phyloP scores from a whole-genome alignment of 2,329 filamentous ascomycete species.

The Penicillium sp. region DNA sequence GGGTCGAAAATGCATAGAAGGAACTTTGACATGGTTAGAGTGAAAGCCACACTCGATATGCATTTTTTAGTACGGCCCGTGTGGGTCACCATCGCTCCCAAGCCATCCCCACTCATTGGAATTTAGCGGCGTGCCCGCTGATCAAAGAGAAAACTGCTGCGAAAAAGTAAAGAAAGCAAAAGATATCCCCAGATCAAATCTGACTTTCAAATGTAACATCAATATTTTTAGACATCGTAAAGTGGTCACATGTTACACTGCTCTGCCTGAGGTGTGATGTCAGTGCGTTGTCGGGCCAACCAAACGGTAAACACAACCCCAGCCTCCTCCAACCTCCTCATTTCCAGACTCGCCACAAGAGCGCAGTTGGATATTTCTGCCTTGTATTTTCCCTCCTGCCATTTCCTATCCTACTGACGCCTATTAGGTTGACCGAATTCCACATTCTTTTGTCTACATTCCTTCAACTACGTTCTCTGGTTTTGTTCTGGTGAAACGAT shows the following conservation, averaged over 20 bases:
- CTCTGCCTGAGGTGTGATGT: neutral
- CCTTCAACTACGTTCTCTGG: conserved; percentile 4
- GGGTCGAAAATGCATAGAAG: no score
- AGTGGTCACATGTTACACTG: neutral
- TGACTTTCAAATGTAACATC: no score
- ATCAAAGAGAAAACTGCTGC: neutral
- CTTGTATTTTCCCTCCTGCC: conserved; percentile 10
- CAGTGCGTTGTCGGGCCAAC: conserved; percentile 13
- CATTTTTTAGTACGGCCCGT: neutral
- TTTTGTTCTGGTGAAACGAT: conserved; percentile 13
- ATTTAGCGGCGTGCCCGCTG: neutral
- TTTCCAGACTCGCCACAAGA: conserved; percentile 22
- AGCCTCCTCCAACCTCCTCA: conserved; percentile 42
- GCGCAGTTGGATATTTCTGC: conserved; percentile 6
- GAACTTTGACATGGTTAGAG: neutral
- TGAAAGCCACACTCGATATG: neutral
- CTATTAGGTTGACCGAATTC: conserved; percentile 2
- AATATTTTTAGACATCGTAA: neutral
- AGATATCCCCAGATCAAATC: neutral
- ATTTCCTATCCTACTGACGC: conserved; percentile 9
- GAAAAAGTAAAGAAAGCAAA: neutral
- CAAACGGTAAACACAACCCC: conserved; percentile 31
- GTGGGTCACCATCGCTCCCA: neutral
- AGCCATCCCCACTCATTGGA: neutral
- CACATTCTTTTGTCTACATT: neutral